phyloP scores from a whole-genome alignment of 352 stramenopile species.

The Pythium dissimile region DNA sequence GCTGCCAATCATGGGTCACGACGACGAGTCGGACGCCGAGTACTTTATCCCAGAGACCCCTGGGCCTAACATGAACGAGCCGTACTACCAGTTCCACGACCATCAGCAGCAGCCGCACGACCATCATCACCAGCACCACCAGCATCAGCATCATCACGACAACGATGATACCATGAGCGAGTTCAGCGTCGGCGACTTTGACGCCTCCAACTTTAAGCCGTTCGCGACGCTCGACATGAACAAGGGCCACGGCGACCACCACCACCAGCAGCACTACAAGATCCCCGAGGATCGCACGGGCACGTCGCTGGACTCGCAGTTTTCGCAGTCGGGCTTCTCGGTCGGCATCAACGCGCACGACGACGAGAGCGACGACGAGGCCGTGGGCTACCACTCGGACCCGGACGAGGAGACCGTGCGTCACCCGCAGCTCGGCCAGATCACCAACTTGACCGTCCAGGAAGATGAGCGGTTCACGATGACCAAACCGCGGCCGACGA shows the following conservation, averaged over 20 bases:
- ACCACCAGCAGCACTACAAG: neutral
- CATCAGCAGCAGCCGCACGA: conserved; percentile 16
- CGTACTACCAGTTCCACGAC: conserved; percentile 5
- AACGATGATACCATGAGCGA: conserved; percentile 17
- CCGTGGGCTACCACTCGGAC: conserved; percentile 19
- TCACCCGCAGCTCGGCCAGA: conserved; percentile 13
- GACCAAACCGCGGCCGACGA: neutral
- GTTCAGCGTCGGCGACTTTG: conserved; percentile 23
- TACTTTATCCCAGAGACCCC: conserved; percentile 16
- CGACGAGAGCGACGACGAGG: conserved; percentile 15
- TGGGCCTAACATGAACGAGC: neutral
- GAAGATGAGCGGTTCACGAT: conserved; percentile 21
- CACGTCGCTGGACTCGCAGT: conserved; percentile 9
- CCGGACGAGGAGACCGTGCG: conserved; percentile 4
- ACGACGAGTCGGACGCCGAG: conserved; percentile 17
- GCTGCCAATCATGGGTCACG: conserved; percentile 19
- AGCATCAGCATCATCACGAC: conserved; percentile 2
- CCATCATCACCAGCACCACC: neutral
- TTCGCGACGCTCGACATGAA: conserved; percentile 12
- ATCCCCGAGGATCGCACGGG: neutral
- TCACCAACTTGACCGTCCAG: conserved; percentile 12
- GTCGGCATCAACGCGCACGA: conserved; percentile 13
- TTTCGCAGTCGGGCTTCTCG: conserved; percentile 19
- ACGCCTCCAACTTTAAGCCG: conserved; percentile 17
- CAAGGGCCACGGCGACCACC: neutral